These are phyloP conservation scores for Coprinopsis sp. DNA, from an alignment of 768 basidiomycete species.

Conservation along the genomic window DNA sequence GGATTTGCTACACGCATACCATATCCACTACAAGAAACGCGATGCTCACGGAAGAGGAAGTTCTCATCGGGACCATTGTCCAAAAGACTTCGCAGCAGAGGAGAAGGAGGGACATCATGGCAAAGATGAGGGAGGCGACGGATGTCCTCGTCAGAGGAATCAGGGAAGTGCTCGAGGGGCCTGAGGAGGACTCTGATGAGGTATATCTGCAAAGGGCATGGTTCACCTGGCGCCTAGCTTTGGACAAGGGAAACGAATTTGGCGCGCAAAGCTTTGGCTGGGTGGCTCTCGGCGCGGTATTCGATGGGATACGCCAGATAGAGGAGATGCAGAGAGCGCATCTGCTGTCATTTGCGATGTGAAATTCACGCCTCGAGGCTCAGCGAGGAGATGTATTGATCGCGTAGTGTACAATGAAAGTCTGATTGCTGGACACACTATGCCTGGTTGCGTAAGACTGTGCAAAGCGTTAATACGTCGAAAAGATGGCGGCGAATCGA, in stretches of 20 bases:
- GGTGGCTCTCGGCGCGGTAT: constrained; percentile 53
- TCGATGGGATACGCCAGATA: constrained; percentile 47
- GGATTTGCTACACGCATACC: constrained; percentile 43
- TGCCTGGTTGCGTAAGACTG: constrained; percentile 75
- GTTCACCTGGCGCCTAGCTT: constrained; percentile 50
- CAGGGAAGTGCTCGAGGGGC: constrained; percentile 46
- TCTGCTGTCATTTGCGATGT: no score
- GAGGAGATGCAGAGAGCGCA: no score
- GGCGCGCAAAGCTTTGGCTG: constrained; percentile 62
- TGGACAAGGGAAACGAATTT: constrained; percentile 32
- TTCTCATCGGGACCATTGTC: constrained; percentile 59
- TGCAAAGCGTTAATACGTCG: constrained; percentile 27
- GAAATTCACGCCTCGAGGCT: neutral
- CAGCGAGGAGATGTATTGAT: constrained; percentile 1
- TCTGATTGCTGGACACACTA: constrained; percentile 20
- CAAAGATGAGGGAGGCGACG: constrained; percentile 52
- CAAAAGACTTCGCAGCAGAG: constrained; percentile 58
- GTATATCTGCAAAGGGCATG: constrained; percentile 45
- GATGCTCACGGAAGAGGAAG: constrained; percentile 59
- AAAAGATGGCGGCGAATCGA: constrained; percentile 16
- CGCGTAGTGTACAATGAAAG: constrained; percentile 2
- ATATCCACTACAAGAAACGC: constrained; percentile 38
- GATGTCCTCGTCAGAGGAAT: constrained; percentile 46
- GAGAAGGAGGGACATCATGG: constrained; percentile 47
- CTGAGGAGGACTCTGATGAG: constrained; percentile 35